Evolutionary conservation across 1,284 basidiomycete species (phyloP), one percentile per base, ranked within the genome.

Genomic region (Stygiomarasmius scandens): DNA sequence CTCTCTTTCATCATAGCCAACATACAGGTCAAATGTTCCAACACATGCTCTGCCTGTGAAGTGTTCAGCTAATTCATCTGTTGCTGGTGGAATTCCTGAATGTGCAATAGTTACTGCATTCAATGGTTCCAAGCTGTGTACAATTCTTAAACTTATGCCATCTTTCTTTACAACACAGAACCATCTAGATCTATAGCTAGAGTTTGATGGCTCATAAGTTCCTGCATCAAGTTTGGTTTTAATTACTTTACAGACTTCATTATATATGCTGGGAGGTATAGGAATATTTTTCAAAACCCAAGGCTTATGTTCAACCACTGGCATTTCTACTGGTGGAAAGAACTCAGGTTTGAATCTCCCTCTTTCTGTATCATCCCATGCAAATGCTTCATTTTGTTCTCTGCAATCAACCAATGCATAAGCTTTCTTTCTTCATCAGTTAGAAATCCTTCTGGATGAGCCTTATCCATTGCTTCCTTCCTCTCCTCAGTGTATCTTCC

Each of bases 281-380:
- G 73, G 75, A 19, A 75, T 75, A 51, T 78, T 74, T 11, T 61
- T 60, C 14, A 67, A 47, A 0, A 69, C 65, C 74, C 75, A 77
- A 0, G 74, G 74, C 0, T 49, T 67, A 51, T 77, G 76, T 2
- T 58, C 58, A 2, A 77, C 56, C 1, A 67, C 63, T 0, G 74
- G 71, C 24, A 77, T 71, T 8, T 66, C 52, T 12, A 74, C 62
- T 0, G 73, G 71, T 0, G 64, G 63, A 54, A 77, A 76, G 63
- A 67, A 76, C 9, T 76, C 71, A 8, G 65, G 54, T 0, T 60
- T 55, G 51, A 78, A 76, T 0, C 54, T 45, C 0, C 76, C 74
- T 20, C 66, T 53, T 52, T 77, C 70, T 0, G 48, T 27, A 34
- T 77, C 69, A 10, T 66, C 54, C 74, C 69, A 77, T 8, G 74